phyloP scores from a whole-genome alignment of 495 filamentous ascomycete species.

The Hyphodiscus hymeniophilus region DNA sequence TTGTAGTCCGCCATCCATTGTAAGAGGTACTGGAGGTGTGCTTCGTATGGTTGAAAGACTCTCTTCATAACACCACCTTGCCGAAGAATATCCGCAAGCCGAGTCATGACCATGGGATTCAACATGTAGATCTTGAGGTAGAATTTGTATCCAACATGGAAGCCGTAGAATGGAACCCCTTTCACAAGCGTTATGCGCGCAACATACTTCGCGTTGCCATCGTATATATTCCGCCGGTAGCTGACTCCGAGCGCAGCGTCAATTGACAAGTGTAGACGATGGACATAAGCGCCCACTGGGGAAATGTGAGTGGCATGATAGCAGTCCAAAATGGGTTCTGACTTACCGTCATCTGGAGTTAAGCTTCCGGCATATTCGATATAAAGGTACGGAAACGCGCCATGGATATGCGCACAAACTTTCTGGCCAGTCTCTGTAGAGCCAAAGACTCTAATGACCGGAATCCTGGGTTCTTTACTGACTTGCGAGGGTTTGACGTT shows the following conservation, averaged over 20 bases:
- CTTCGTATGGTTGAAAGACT: conserved; percentile 84
- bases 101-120: conserved; percentile 72
- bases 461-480: conserved; percentile 60
- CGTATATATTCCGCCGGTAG: conserved; percentile 66
- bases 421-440: conserved; percentile 93
- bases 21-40: conserved; percentile 79
- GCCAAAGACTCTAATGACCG: conserved; percentile 86
- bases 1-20: conserved; percentile 99
- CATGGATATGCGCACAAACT: conserved; percentile 93
- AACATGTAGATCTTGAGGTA: conserved; percentile 93
- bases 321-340: background rate
- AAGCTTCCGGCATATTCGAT: conserved; percentile 75
- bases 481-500: conserved; percentile 39
- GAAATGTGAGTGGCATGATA: background rate
- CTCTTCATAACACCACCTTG: conserved; percentile 80
- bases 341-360: conserved; percentile 54
- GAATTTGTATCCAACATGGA: conserved; percentile 81
- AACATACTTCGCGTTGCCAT: conserved; percentile 63
- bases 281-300: conserved; percentile 63
- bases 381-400: conserved; percentile 90
- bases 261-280: conserved; percentile 66
- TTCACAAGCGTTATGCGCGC: conserved; percentile 88
- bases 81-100: conserved; percentile 74
- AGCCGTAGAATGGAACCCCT: conserved; percentile 92
- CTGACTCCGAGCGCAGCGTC: conserved; percentile 77